These are phyloP conservation scores for Pichia sp. DNA, from an alignment of 1,139 yeast species.

Conservation along the genomic window DNA sequence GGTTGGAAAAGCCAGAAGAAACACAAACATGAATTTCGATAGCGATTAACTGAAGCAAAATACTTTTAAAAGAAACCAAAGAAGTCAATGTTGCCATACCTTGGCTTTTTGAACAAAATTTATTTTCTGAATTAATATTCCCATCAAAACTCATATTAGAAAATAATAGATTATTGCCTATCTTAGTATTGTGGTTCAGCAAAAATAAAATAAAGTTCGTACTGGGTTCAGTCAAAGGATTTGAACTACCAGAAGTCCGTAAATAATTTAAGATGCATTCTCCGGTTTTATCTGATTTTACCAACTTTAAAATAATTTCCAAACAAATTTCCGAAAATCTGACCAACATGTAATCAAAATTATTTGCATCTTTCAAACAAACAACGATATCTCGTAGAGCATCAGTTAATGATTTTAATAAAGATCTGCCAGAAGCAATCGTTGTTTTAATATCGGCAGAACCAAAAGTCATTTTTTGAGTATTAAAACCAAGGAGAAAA, in stretches of 20 bases:
- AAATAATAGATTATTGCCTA: conserved; percentile 45
- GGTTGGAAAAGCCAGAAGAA: conserved; percentile 43
- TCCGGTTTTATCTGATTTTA: conserved; percentile 51
- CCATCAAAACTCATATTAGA: conserved; percentile 40
- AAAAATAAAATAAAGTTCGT: conserved; percentile 46
- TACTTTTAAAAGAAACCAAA: conserved; percentile 57
- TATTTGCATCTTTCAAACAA: conserved; percentile 17
- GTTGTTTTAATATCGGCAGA: conserved; percentile 31
- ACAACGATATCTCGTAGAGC: conserved; percentile 43
- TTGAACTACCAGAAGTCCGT: conserved; percentile 31
- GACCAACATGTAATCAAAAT: conserved; percentile 49
- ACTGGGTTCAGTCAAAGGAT: conserved; percentile 17
- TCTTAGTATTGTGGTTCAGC: conserved; percentile 48
- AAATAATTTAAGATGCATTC: conserved; percentile 45
- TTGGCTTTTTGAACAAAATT: conserved; percentile 35
- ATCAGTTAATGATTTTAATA: conserved; percentile 48
- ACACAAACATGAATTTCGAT: conserved; percentile 65
- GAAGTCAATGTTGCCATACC: conserved; percentile 51
- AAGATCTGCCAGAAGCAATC: conserved; percentile 45
- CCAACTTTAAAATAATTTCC: conserved; percentile 54
- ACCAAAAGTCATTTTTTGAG: conserved; percentile 21
- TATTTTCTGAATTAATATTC: conserved; percentile 30
- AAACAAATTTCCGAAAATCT: conserved; percentile 52
- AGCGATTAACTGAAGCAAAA: conserved; percentile 61
- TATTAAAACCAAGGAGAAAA: conserved; percentile 66